These are phyloP conservation scores for Taphrina communis DNA, from an alignment of 1,139 yeast species.

Conservation along the genomic window DNA sequence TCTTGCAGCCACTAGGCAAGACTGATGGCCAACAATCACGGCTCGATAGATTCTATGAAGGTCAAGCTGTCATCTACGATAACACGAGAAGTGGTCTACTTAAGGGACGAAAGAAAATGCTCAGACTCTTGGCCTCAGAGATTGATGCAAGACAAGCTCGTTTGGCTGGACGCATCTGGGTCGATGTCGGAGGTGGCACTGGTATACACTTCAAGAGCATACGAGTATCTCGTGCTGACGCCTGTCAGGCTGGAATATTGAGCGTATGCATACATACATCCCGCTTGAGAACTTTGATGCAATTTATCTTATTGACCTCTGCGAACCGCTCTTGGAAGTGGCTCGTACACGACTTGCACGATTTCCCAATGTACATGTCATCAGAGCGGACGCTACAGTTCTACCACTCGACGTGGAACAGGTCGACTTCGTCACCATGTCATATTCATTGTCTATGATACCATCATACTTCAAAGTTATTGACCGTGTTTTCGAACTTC, in stretches of 20 bases:
- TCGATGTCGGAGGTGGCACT: slow-evolving; percentile 55
- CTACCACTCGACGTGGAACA: slow-evolving; percentile 63
- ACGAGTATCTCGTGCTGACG: slow-evolving; percentile 61
- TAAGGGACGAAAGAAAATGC: slow-evolving; percentile 72
- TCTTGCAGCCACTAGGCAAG: slow-evolving; percentile 64
- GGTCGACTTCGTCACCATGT: slow-evolving; percentile 75
- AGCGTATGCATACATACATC: slow-evolving; percentile 62
- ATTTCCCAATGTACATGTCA: slow-evolving; percentile 70
- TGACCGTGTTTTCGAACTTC: slow-evolving; percentile 65
- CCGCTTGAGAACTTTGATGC: slow-evolving; percentile 60
- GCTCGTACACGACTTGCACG: slow-evolving; percentile 65
- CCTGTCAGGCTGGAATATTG: slow-evolving; percentile 83
- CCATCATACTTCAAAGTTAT: slow-evolving; percentile 70
- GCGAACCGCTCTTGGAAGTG: slow-evolving; percentile 75
- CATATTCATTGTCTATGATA: slow-evolving; percentile 82
- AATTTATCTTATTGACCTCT: slow-evolving; percentile 73
- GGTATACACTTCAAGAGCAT: background rate
- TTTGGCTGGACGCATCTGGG: slow-evolving; percentile 66
- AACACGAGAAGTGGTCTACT: slow-evolving; percentile 67
- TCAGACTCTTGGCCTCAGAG: slow-evolving; percentile 50
- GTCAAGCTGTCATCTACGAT: slow-evolving; percentile 78
- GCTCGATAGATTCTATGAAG: slow-evolving; percentile 72
- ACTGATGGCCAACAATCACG: slow-evolving; percentile 64
- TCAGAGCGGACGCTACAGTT: slow-evolving; percentile 68
- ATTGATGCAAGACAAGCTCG: slow-evolving; percentile 46